Base-by-base conservation (phyloP, 2,329 filamentous ascomycete genomes). In the Fonsecaea nubica region DNA sequence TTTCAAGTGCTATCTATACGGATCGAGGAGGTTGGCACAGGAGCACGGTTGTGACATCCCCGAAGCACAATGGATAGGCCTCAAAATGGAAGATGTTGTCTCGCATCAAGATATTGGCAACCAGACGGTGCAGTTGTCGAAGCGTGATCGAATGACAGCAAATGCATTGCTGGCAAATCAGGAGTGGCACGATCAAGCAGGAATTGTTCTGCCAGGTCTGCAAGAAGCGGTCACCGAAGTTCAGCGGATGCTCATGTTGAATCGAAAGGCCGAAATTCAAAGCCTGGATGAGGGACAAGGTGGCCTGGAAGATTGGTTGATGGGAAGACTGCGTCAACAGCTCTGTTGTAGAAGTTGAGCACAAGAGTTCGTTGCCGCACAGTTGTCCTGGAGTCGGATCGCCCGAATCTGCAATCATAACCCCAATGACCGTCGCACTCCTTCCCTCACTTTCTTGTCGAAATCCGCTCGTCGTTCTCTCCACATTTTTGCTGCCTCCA, bases 401-500 rank as follows among this genome's bases (percentile, higher is more conserved):
- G 30, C 12, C 35, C n/a, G 48, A 33, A 55, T 52, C 40, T 33
- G 18, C 8, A 40, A 33, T 73, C 67, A 73, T 73, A 96, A 79
- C 0, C 93, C 93, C 74, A 97, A 78, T 77, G 90, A 91, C 75
- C 87, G 87, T 75, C 91, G 85, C 48, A 97, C 93, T 69, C 92
- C 91, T 68, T 92, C 90, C 74, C 91, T 86, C 42, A 99, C 95
- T 79, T 89, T 89, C 76, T 87, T 86, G 81, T 97, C 93, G 80
- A 97, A 99, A 77, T 96, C 92, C 21, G 81, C 76, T 71, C 93
- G 86, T 69, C 89, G 84, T 74, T 97, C 93, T 69, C 94, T 86
- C 93, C 94, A 98, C 90, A 97, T 92, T 82, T 95, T 92, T 65
- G 93, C 94, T 0, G 94, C 94, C 81, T 98, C 94, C 50, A 98